Percentiles rank a stretch among this genome's conserved stretches.
phyloP scores from a whole-genome alignment of 768 basidiomycete genomes.

The Pleurotus cornucopiae region DNA sequence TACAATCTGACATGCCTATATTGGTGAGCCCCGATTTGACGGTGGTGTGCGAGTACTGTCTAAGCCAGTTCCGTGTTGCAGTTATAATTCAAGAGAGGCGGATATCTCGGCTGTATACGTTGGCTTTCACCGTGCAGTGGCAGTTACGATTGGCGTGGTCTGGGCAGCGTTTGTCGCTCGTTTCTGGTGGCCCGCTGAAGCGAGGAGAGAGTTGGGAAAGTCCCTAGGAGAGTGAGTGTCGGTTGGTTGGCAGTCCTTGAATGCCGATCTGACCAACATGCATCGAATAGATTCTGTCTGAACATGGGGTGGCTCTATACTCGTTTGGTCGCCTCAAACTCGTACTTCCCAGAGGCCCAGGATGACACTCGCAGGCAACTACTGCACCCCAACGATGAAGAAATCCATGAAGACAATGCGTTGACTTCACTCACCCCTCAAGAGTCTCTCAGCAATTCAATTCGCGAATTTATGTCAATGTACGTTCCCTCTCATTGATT shows the following conservation, averaged over 20 bases:
- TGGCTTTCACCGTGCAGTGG: slow-evolving; percentile 70
- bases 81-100: slow-evolving; percentile 74
- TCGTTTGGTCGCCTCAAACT: slow-evolving; percentile 84
- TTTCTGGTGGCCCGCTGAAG: slow-evolving; percentile 96
- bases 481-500: slow-evolving; percentile 28
- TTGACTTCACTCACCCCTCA: slow-evolving; percentile 30
- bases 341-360: slow-evolving; percentile 53
- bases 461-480: slow-evolving; percentile 92
- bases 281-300: slow-evolving; percentile 68
- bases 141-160: slow-evolving; percentile 82
- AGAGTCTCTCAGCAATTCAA: slow-evolving; percentile 50
- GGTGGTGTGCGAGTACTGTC: background rate
- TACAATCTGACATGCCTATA: slow-evolving; percentile 85
- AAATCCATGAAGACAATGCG: slow-evolving; percentile 1
- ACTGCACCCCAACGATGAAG: slow-evolving; percentile 20
- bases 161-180: slow-evolving; percentile 88
- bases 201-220: slow-evolving; percentile 79
- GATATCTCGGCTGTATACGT: slow-evolving; percentile 60
- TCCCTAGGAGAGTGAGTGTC: slow-evolving; percentile 74
- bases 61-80: slow-evolving; percentile 20
- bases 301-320: slow-evolving; percentile 96
- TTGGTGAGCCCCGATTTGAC: slow-evolving; percentile 36
- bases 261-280: background rate
- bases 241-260: background rate
- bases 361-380: slow-evolving; percentile 12